Percentiles rank a stretch among this genome's conserved stretches.
Evolutionary conservation across 345 rosid genomes (phyloP).

Genomic region (Dipteronia dyeriana): DNA sequence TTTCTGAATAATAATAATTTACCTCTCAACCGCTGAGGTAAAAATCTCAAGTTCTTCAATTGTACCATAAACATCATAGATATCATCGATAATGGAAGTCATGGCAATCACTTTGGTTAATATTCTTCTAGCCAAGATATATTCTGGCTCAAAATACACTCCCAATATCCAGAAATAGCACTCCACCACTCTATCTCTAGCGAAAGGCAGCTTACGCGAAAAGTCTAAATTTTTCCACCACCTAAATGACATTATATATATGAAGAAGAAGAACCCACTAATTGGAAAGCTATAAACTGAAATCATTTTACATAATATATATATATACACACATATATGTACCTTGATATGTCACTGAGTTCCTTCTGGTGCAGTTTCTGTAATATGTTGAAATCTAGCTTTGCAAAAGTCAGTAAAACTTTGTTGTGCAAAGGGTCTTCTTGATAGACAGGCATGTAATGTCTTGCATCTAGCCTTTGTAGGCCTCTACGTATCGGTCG

Average conservation of each 20-base stretch:
- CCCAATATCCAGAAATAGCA: conserved; percentile 32
- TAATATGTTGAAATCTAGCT: conserved; percentile 36
- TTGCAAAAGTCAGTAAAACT: conserved; percentile 23
- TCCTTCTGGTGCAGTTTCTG: conserved; percentile 41
- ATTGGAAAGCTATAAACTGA: too few species aligned
- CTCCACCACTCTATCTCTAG: conserved; percentile 43
- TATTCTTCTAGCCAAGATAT: conserved; percentile 16
- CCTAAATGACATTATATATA: conserved; percentile 13
- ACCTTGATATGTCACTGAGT: conserved; percentile 23
- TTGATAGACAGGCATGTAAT: conserved; percentile 30
- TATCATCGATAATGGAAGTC: conserved; percentile 22
- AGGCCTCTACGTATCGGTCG: conserved; percentile 21
- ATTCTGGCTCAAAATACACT: conserved; percentile 23
- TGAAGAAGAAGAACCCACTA: too few species aligned
- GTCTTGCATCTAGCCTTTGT: conserved; percentile 28
- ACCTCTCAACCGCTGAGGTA: conserved; percentile 30
- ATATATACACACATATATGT: too few species aligned
- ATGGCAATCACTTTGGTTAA: conserved; percentile 27
- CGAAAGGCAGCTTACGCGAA: conserved; percentile 27
- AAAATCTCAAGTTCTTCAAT: conserved; percentile 34
- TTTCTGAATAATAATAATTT: too few species aligned
- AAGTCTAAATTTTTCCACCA: conserved; percentile 46
- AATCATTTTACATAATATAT: neutral
- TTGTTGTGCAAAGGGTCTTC: conserved; percentile 20
- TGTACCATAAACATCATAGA: conserved; percentile 37